Base-by-base conservation (phyloP, 1,139 yeast species). In the Yarrowia galli region DNA sequence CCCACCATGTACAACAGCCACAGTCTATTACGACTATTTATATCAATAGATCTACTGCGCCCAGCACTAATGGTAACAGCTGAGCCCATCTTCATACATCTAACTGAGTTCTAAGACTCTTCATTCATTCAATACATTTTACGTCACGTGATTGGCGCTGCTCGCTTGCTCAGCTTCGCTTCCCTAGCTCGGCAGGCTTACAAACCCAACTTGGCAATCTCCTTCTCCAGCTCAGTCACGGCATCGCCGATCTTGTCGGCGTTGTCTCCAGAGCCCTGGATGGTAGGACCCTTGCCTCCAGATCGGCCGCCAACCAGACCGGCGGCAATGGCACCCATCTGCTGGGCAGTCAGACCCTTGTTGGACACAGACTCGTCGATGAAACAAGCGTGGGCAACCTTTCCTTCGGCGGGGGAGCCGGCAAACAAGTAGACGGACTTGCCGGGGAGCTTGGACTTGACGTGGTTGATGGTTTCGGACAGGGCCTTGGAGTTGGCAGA, bases 261-360 rank as follows among this genome's bases (percentile, higher is more conserved):
- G 71, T 91, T 90, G 74, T 89, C 92, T 75, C 99, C 99, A 87
- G 92, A 89, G 79, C 99, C 99, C 82, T 95, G 99, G 72, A 92
- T 92, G 70, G 93, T 88, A 73, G 92, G 91, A 71, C 98, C 98
- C 80, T 92, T 95, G 78, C 99, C 99, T 80, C 99, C 99, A 69
- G 97, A 96, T 79, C 90, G 91, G 79, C 99, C 99, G 72, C 99
- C 99, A 74, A 96, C 87, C 74, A 84, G 83, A 67, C 82, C 80
- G 64, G 93, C 82, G 60, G 91, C 98, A 69, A 84, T 81, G 68
- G 83, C 81, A 46, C 96, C 97, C 73, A 92, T 84, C 40, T 86
- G 92, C 71, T 86, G 81, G 48, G 97, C 97, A 73, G 87, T 84
- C 53, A 92, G 81, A 67, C 95, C 95, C 78, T 89, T 86, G 45